Evolutionary conservation across 257 asterid species (phyloP).

Genomic region (Przewalskia tangutica): DNA sequence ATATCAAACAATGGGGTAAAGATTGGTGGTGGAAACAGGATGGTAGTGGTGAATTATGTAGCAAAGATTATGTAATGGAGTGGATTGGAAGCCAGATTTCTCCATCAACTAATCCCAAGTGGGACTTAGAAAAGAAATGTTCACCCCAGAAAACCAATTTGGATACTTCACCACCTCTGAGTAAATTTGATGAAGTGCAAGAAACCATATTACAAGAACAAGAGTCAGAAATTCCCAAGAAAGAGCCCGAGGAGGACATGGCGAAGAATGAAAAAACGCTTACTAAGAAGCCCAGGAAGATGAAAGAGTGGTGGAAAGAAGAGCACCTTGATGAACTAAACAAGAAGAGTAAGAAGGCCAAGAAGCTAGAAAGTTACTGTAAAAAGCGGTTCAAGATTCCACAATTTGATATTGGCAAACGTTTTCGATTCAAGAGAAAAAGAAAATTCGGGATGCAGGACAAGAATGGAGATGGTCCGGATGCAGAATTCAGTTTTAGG

Average conservation of each 20-base stretch:
- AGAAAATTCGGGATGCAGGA: slow-evolving; percentile 32
- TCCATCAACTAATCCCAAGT: slow-evolving; percentile 21
- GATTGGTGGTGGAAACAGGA: slow-evolving; percentile 99
- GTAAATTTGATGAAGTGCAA: background rate
- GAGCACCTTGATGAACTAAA: slow-evolving; percentile 54
- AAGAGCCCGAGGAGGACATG: slow-evolving; percentile 24
- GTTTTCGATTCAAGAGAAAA: slow-evolving; percentile 29
- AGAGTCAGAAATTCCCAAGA: slow-evolving; percentile 3
- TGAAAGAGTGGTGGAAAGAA: slow-evolving; percentile 99
- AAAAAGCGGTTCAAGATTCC: slow-evolving; percentile 35
- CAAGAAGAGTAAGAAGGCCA: slow-evolving; percentile 28
- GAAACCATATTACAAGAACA: no score
- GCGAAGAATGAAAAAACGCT: slow-evolving; percentile 25
- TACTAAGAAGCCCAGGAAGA: slow-evolving; percentile 54
- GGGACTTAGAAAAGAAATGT: no score
- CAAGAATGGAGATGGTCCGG: slow-evolving; percentile 16
- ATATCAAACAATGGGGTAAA: slow-evolving; percentile 74
- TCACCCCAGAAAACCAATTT: no score
- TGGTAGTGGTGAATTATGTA: slow-evolving; percentile 80
- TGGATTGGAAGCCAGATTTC: slow-evolving; percentile 94
- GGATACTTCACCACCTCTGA: slow-evolving; percentile 1
- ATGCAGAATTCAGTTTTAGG: slow-evolving; percentile 64
- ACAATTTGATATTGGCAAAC: slow-evolving; percentile 59
- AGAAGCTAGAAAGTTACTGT: slow-evolving; percentile 17
- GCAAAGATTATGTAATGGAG: slow-evolving; percentile 88